Evolutionary conservation across 2,329 filamentous ascomycete genomes (phyloP), one percentile per base, ranked within the genome.

Genomic region (Pseudogymnoascus sp.): DNA sequence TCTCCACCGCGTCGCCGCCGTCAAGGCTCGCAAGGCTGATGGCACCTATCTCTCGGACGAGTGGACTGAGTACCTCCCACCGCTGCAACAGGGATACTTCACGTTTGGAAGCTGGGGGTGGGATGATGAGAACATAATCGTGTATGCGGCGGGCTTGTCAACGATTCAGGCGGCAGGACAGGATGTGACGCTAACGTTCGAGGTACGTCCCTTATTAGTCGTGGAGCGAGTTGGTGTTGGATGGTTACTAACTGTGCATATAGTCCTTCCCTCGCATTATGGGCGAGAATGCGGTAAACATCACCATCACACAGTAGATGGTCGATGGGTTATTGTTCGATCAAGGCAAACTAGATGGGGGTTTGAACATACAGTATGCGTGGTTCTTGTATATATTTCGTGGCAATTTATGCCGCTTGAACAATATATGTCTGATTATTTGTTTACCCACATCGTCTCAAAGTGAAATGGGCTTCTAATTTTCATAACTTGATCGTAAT

Each of bases 41-140:
- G 81, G 81, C 1, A 74, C 71, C 5, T 81, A 77, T 60, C 68
- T 86, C 5, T 75, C 81, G 3, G 83, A 86, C 65, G 77, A 80
- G 59, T 86, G 80, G 80, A 86, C 83, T 0, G 70, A 76, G 67
- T 82, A 76, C 31, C 71, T 85, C 1, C 79, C 80, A 0, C 74
- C 78, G 2, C 68, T 86, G 25, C 81, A 85, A 67, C 75, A 82
- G 65, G 78, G 72, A 10, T 68, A 75, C 13, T 78, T 74, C 65
- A 84, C 82, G 2, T 84, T 78, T 62, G 73, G 69, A 7, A 74
- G 70, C 17, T 85, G 79, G 77, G 78, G 79, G 59, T 84, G 77
- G 73, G 78, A 81, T 63, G 74, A 68, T 0, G 67, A 70, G 13
- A 70, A 77, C 61, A 72, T 85, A 0, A 77, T 81, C 3, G 65